Evolutionary conservation across 176 grass and related monocot species (phyloP), one percentile per base, ranked within the genome.

Genomic region (Phoenix roebelenii): DNA sequence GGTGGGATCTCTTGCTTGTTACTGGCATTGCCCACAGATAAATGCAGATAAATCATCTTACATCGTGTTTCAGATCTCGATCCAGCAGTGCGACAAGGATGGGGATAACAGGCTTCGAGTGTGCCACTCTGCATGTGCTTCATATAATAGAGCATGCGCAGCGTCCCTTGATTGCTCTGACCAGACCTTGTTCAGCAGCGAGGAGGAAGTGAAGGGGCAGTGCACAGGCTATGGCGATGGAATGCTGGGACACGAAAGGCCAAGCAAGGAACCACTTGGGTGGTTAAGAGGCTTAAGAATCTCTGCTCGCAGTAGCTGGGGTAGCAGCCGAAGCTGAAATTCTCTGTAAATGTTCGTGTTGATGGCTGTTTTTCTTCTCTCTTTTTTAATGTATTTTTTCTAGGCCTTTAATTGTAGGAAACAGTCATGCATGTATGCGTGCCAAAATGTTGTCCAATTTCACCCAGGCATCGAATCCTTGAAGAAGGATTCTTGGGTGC

Each of bases 151-250:
- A 0, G 94, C 94, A 65, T 98, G 94, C 62, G 85, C 84, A 18
- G 94, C 94, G 0, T 81, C 76, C 57, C 87, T 98, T 25, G 94
- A 98, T 78, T 98, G 94, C 82, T 83, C 88, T 0, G 94, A 98
- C 61, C 94, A 89, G 82, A 98, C 94, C 54, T 85, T 98, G 51
- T 98, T 98, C 78, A 98, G 94, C 78, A 98, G 89, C 60, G 84
- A 83, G 75, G 82, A 86, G 32, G 88, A 81, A 44, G 85, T 80
- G 75, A 87, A 86, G 25, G 81, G 78, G n/a, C 82, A 89, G 17
- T 98, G 94, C 76, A 98, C 94, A 26, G 94, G 94, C 66, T 98
- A 88, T 25, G 94, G 88, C 7, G 94, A 93, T 52, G 85, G 73
- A 12, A 44, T 44, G 35, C 35, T 44, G 35, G 35, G 35, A 44